These are phyloP conservation scores for Phaffia australis DNA, from an alignment of 768 basidiomycete genomes.

Conservation along the genomic window DNA sequence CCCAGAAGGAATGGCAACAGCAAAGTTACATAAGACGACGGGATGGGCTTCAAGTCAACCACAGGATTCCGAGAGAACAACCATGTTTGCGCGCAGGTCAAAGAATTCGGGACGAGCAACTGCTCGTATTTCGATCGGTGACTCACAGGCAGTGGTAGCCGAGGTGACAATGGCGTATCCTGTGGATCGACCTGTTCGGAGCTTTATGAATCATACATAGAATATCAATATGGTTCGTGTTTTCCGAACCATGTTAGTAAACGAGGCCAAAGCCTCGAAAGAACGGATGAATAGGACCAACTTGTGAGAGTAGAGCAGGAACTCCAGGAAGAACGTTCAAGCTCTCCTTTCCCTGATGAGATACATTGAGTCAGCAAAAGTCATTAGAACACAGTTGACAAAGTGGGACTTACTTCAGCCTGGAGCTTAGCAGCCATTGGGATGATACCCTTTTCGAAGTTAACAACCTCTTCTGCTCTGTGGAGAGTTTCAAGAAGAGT, in stretches of 20 bases:
- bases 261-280: not conserved
- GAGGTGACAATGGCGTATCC: slow-evolving; percentile 19
- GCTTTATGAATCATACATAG: not conserved
- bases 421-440: slow-evolving; percentile 6
- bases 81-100: not conserved
- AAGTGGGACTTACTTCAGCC: not conserved
- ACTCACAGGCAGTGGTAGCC: slow-evolving; percentile 16
- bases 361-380: not conserved
- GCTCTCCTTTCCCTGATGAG: slow-evolving; percentile 13
- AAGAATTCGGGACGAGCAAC: not conserved
- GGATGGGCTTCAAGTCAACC: not conserved
- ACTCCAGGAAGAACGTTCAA: slow-evolving; percentile 22
- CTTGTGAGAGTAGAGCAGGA: not conserved
- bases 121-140: not conserved
- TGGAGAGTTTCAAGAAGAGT: not conserved
- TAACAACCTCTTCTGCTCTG: slow-evolving; percentile 6
- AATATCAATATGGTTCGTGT: too few relatives aligned
- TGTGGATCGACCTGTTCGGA: slow-evolving; percentile 3
- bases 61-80: not conserved
- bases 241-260: too few relatives aligned
- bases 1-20: not conserved
- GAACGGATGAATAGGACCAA: not conserved
- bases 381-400: not conserved
- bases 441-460: slow-evolving; percentile 21
- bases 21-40: not conserved